A percentile compares a stretch with the other conserved stretches of the same genome.
Conservation (phyloP, 768 basidiomycete genomes). For the Amyloporia xantha region DNA sequence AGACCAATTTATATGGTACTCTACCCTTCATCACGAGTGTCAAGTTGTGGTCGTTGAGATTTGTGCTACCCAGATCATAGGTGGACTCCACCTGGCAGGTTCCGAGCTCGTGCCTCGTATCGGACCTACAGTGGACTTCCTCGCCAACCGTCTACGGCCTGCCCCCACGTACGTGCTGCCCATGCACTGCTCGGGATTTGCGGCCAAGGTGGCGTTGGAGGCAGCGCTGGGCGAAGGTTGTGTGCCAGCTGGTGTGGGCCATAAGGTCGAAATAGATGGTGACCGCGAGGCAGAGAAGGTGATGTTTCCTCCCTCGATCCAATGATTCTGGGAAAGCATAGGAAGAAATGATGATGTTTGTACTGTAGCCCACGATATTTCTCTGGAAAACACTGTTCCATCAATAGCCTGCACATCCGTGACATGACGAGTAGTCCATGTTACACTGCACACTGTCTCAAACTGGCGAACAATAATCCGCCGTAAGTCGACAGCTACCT, state of each 20-base stretch:
- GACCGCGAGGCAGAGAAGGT: slow-evolving; percentile 34
- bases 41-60: not conserved
- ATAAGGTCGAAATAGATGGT: slow-evolving; percentile 52
- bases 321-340: not conserved
- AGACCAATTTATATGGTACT: slow-evolving; percentile 72
- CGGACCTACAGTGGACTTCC: slow-evolving; percentile 62
- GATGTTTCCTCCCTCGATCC: slow-evolving; percentile 17
- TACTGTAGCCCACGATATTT: no score
- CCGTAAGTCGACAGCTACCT: no score
- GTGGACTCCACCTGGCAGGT: slow-evolving; percentile 78
- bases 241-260: slow-evolving; percentile 73
- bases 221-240: slow-evolving; percentile 65
- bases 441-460: no score
- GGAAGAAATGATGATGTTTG: no score
- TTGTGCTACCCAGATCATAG: slow-evolving; percentile 47
- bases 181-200: slow-evolving; percentile 82
- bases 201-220: slow-evolving; percentile 66
- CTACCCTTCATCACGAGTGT: no score
- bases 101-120: slow-evolving; percentile 60
- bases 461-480: no score
- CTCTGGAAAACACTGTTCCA: no score
- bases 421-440: no score
- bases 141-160: slow-evolving; percentile 54
- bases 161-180: slow-evolving; percentile 67
- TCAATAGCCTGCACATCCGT: no score